Conservation (phyloP, 2,329 filamentous ascomycete genomes). For the Alternaria hordeiaustralica region DNA sequence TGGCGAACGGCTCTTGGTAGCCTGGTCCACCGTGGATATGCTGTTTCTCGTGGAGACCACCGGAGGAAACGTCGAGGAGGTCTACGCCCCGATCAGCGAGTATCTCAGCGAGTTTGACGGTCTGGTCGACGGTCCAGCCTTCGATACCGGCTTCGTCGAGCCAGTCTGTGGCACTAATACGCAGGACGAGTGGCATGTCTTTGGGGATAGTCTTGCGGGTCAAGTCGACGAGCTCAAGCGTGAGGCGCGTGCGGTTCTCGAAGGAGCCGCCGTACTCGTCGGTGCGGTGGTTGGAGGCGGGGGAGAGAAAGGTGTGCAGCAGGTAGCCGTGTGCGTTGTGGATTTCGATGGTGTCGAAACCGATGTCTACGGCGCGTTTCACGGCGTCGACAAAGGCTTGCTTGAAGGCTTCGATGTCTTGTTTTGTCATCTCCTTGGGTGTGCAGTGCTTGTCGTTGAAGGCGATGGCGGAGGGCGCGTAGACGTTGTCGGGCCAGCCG, state of each 20-base stretch:
- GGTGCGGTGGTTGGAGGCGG: conserved; percentile 71
- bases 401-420: conserved; percentile 72
- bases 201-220: conserved; percentile 68
- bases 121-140: conserved; percentile 72
- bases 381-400: conserved; percentile 68
- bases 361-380: conserved; percentile 61
- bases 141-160: conserved; percentile 66
- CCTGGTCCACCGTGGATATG: conserved; percentile 67
- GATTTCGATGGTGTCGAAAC: conserved; percentile 80
- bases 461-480: conserved; percentile 64
- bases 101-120: conserved; percentile 66
- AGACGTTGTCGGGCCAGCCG: conserved; percentile 62
- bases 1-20: conserved; percentile 78
- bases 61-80: conserved; percentile 80
- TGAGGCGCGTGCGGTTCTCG: conserved; percentile 73
- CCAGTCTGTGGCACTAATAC: conserved; percentile 79
- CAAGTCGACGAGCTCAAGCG: conserved; percentile 70
- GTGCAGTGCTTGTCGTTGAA: conserved; percentile 67
- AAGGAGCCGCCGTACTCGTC: conserved; percentile 73
- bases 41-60: conserved; percentile 70
- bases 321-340: conserved; percentile 84
- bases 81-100: conserved; percentile 79
- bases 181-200: conserved; percentile 73
- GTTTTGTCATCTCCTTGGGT: conserved; percentile 71
- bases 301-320: conserved; percentile 72